A percentile compares a stretch with the other conserved stretches of the same genome.
Evolutionary conservation across 2,329 filamentous ascomycete genomes (phyloP).

Genomic region (Tolypocladium endophyticum): DNA sequence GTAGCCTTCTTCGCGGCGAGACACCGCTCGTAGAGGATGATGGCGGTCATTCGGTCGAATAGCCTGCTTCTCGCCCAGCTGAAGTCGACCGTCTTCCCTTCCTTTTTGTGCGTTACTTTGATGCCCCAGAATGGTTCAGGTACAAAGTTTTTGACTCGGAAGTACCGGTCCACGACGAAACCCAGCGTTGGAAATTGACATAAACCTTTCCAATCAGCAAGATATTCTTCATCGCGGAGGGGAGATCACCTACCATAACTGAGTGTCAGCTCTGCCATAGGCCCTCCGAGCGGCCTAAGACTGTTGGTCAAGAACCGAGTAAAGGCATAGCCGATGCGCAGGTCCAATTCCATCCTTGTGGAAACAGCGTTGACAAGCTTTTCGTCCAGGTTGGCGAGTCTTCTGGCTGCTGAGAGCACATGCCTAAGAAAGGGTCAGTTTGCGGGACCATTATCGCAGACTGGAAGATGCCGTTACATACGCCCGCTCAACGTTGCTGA

Average conservation of each 20-base stretch:
- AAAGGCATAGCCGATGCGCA: slow-evolving; percentile 86
- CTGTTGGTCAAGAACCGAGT: slow-evolving; percentile 77
- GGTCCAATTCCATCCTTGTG: slow-evolving; percentile 82
- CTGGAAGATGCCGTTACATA: slow-evolving; percentile 28
- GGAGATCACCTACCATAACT: slow-evolving; percentile 59
- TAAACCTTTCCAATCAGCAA: slow-evolving; percentile 44
- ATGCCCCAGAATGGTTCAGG: slow-evolving; percentile 91
- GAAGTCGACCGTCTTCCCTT: slow-evolving; percentile 73
- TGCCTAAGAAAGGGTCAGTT: slow-evolving; percentile 44
- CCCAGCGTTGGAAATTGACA: slow-evolving; percentile 96
- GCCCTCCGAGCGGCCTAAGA: slow-evolving; percentile 61
- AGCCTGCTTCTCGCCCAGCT: slow-evolving; percentile 72
- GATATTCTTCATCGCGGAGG: neutral
- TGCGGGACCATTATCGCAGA: slow-evolving; percentile 1
- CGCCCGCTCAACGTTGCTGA: slow-evolving; percentile 93
- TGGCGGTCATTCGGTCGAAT: slow-evolving; percentile 75
- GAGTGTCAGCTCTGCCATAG: slow-evolving; percentile 54
- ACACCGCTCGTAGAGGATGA: slow-evolving; percentile 79
- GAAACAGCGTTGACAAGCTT: slow-evolving; percentile 79
- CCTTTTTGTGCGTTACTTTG: slow-evolving; percentile 67
- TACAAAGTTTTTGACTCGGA: slow-evolving; percentile 86
- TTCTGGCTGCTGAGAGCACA: slow-evolving; percentile 71
- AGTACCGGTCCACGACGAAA: slow-evolving; percentile 94
- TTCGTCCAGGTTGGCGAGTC: slow-evolving; percentile 70
- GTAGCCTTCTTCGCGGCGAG: slow-evolving; percentile 64